Percentiles rank a stretch among this genome's conserved stretches.
phyloP scores from a whole-genome alignment of 2,329 filamentous ascomycete species.

The Trichophyton benhamiae region DNA sequence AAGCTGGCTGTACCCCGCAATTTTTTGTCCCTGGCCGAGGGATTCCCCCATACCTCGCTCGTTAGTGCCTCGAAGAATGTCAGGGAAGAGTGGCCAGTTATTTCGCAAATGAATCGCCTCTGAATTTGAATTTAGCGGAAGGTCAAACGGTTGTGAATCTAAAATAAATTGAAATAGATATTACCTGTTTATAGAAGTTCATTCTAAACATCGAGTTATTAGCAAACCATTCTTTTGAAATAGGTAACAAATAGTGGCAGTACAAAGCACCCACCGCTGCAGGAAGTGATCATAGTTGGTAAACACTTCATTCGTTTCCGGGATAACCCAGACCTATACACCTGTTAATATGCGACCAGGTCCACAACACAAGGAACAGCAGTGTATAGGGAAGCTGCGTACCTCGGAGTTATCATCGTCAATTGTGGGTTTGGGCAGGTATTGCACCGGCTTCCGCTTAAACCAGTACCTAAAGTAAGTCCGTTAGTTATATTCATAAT shows the following conservation, averaged over 20 bases:
- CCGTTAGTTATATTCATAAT: not conserved
- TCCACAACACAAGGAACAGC: not conserved
- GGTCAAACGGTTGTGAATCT: not conserved
- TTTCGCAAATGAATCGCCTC: constrained; percentile 88
- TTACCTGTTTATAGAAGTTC: constrained; percentile 86
- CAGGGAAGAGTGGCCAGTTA: constrained; percentile 81
- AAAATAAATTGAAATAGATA: not conserved
- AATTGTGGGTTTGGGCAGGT: constrained; percentile 57
- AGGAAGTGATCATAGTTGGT: constrained; percentile 78
- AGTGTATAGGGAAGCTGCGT: constrained; percentile 21
- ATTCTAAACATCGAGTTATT: constrained; percentile 43
- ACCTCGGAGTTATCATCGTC: constrained; percentile 78
- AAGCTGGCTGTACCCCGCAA: constrained; percentile 17
- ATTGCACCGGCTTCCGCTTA: constrained; percentile 88
- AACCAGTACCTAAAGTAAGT: constrained; percentile 62
- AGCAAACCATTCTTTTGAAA: constrained; percentile 7
- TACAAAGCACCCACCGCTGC: constrained; percentile 50
- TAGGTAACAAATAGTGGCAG: constrained; percentile 14
- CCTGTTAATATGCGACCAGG: constrained; percentile 12
- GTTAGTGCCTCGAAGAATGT: constrained; percentile 86
- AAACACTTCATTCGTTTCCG: constrained; percentile 83
- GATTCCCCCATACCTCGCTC: constrained; percentile 59
- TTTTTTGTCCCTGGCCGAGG: not conserved
- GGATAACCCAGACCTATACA: constrained; percentile 75
- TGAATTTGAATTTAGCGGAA: constrained; percentile 25